Conservation (phyloP, 2,329 filamentous ascomycete species). For the Pezicula carpinea region DNA sequence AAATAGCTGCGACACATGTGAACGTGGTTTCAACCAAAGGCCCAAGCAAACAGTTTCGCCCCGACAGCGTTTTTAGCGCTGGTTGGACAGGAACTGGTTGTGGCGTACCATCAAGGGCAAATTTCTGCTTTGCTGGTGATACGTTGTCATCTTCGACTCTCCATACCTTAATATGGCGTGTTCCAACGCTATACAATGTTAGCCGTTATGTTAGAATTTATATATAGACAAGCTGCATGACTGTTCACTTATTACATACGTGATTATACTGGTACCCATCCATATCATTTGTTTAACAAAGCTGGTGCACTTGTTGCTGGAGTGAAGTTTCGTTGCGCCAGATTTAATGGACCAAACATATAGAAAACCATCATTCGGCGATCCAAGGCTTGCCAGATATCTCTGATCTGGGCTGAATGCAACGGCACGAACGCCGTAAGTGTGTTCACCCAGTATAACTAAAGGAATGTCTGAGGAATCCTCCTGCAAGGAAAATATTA, state of each 20-base stretch:
- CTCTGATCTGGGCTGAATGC: constrained; percentile 85
- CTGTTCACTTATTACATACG: constrained; percentile 37
- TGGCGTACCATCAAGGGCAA: constrained; percentile 39
- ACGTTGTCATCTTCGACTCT: constrained; percentile 65
- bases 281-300: constrained; percentile 83
- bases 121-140: constrained; percentile 61
- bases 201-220: constrained; percentile 9
- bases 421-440: constrained; percentile 81
- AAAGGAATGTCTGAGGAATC: constrained; percentile 75
- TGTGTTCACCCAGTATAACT: constrained; percentile 83
- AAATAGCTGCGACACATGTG: constrained; percentile 68
- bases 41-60: constrained; percentile 83
- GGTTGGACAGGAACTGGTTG: constrained; percentile 31
- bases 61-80: constrained; percentile 67
- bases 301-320: constrained; percentile 89
- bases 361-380: constrained; percentile 87
- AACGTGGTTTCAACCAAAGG: constrained; percentile 80
- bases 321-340: constrained; percentile 73
- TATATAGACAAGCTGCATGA: too few relatives aligned
- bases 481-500: constrained; percentile 84
- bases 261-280: constrained; percentile 80
- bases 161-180: constrained; percentile 93
- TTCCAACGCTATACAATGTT: constrained; percentile 53
- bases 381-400: constrained; percentile 83
- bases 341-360: constrained; percentile 88